A percentile compares a stretch with the other conserved stretches of the same genome.
These are phyloP conservation scores for Monilinia vaccinii-corymbosi DNA, from an alignment of 2,329 filamentous ascomycete species.

Conservation along the genomic window DNA sequence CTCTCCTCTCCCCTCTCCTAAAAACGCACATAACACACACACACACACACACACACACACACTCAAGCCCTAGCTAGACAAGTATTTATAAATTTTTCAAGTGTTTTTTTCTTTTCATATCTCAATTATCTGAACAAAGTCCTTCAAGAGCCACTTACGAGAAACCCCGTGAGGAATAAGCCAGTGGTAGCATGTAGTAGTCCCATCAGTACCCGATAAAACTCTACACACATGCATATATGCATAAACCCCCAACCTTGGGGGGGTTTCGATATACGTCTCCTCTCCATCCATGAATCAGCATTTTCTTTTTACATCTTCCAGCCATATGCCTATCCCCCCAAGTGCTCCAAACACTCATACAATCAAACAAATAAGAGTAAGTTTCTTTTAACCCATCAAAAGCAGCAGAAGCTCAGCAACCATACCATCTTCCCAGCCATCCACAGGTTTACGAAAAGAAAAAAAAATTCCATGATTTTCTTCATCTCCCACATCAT, in stretches of 20 bases:
- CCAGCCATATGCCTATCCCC: background rate
- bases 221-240: background rate
- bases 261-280: background rate
- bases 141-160: background rate
- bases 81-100: background rate
- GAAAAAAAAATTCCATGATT: background rate
- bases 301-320: background rate
- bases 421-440: background rate
- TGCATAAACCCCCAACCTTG: background rate
- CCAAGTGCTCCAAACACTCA: background rate
- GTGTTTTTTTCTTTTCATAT: slow-evolving; percentile 2
- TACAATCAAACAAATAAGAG: background rate
- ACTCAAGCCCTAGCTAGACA: background rate
- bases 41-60: too few species aligned
- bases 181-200: background rate
- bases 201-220: background rate
- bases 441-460: background rate
- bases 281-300: background rate
- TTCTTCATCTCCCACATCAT: background rate
- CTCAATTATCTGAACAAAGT: background rate
- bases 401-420: slow-evolving; percentile 1
- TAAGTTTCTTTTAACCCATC: background rate
- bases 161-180: background rate
- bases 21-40: too few species aligned
- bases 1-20: too few species aligned